These are phyloP conservation scores for Phlyctochytrium planicorne DNA, from an alignment of 192 early-diverging fungal species.

Conservation along the genomic window DNA sequence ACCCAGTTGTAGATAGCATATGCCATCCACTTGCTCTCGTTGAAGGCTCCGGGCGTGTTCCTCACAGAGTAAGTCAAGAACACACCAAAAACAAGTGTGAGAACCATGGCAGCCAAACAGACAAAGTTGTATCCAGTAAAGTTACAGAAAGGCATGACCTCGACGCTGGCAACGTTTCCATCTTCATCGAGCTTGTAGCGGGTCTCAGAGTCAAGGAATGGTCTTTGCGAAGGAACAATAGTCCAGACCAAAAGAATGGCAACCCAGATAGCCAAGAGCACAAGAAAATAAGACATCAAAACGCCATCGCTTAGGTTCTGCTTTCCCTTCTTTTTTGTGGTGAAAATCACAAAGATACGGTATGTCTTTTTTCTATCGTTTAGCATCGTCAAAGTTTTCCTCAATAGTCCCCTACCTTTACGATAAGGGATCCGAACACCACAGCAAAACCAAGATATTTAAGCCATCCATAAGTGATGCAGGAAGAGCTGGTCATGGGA, in stretches of 20 bases:
- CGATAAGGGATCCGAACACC: too few relatives aligned
- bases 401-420: too few relatives aligned
- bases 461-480: too few relatives aligned
- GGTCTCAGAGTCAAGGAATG: background rate
- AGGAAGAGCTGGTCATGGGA: background rate
- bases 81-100: background rate
- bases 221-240: background rate
- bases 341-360: background rate
- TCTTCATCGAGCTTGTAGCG: background rate
- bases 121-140: background rate
- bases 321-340: background rate
- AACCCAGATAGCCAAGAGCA: background rate
- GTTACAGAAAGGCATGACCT: background rate
- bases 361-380: too few relatives aligned
- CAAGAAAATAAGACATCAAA: background rate
- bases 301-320: background rate
- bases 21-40: slow-evolving; percentile 5
- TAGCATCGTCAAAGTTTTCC: too few relatives aligned
- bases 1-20: slow-evolving; percentile 7
- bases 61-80: background rate
- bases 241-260: background rate
- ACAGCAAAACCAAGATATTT: too few relatives aligned
- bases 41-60: background rate
- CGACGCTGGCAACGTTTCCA: background rate
- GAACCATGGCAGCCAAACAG: background rate